phyloP scores from a whole-genome alignment of 1,139 yeast genomes.

The Barnettozyma hawaiiensis region DNA sequence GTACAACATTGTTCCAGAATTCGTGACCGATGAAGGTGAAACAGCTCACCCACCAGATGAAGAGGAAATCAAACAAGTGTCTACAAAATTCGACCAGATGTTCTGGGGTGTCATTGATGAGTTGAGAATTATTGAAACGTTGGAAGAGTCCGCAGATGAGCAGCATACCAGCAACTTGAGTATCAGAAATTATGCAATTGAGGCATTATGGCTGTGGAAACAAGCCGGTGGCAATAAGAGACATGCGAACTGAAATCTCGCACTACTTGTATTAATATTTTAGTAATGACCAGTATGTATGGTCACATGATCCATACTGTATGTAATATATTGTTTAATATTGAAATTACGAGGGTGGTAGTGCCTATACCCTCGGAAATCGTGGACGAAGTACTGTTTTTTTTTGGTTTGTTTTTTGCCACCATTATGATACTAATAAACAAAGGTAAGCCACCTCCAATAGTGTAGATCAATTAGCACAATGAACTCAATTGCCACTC shows the following conservation, averaged over 20 bases:
- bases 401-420: no score
- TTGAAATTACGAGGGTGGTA: background rate
- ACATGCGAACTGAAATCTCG: constrained; percentile 23
- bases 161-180: constrained; percentile 58
- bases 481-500: constrained; percentile 30
- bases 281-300: no score
- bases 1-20: constrained; percentile 40
- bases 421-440: constrained; percentile 3
- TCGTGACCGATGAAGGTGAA: constrained; percentile 29
- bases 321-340: background rate
- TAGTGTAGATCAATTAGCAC: background rate
- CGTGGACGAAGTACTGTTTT: no score
- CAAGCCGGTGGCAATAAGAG: constrained; percentile 58
- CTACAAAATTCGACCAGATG: constrained; percentile 50
- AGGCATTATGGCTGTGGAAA: constrained; percentile 91
- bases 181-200: constrained; percentile 80
- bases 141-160: constrained; percentile 74
- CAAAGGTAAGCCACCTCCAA: no score
- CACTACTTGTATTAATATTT: no score
- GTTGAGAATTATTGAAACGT: constrained; percentile 60
- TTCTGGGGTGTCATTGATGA: constrained; percentile 72
- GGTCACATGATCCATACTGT: no score
- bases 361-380: constrained; percentile 1
- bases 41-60: constrained; percentile 33
- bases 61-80: constrained; percentile 36